These are phyloP conservation scores for Pythium rhizo-oryzae DNA, from an alignment of 352 stramenopile species.

Conservation along the genomic window DNA sequence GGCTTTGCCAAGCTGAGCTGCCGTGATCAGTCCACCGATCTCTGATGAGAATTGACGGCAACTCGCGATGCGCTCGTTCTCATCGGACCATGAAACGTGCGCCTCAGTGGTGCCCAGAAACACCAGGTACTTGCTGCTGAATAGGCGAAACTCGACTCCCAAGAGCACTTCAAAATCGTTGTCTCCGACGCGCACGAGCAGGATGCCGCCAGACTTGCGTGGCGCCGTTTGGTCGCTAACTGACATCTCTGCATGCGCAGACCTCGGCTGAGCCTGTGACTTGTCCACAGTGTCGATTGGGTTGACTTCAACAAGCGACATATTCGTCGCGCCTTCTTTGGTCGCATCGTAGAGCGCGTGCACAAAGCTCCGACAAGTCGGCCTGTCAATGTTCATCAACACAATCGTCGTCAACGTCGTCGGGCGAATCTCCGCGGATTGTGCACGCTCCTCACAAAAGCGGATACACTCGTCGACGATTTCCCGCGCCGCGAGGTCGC, in stretches of 20 bases:
- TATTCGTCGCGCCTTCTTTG: neutral
- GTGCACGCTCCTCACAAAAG: slow-evolving; percentile 14
- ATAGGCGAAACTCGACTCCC: slow-evolving; percentile 15
- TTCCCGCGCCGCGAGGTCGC: slow-evolving; percentile 37
- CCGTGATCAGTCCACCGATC: slow-evolving; percentile 13
- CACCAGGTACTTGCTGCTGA: neutral
- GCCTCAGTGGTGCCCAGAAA: neutral
- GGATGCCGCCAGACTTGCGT: neutral
- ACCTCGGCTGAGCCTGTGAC: neutral
- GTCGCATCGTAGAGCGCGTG: slow-evolving; percentile 18
- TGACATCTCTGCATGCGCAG: neutral
- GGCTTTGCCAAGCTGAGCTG: neutral
- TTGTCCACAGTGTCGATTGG: neutral
- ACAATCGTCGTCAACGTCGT: slow-evolving; percentile 30
- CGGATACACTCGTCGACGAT: slow-evolving; percentile 48
- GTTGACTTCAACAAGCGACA: neutral
- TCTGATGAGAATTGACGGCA: slow-evolving; percentile 17
- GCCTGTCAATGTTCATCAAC: slow-evolving; percentile 46
- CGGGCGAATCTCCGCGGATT: slow-evolving; percentile 14
- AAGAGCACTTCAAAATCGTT: slow-evolving; percentile 17
- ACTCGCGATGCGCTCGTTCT: neutral
- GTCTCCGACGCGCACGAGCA: slow-evolving; percentile 6
- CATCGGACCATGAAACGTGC: neutral
- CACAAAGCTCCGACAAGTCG: slow-evolving; percentile 35
- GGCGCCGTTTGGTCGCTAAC: neutral